Percentiles rank a stretch among this genome's conserved stretches.
Evolutionary conservation across 352 stramenopile genomes (phyloP).

Genomic region (Globisporangium irregulare): DNA sequence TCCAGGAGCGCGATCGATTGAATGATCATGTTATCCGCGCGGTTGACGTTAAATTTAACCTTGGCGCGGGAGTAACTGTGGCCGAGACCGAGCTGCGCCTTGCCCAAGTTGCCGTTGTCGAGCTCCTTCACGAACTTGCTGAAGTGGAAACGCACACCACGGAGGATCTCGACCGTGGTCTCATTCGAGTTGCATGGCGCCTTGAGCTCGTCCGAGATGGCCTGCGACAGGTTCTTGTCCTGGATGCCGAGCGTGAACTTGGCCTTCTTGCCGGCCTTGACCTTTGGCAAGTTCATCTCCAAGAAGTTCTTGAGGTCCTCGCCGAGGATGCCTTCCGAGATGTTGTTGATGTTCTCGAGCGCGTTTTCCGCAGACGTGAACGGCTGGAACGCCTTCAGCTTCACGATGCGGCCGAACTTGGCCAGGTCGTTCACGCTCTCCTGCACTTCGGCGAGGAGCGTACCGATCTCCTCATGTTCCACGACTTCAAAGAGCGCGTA

Average conservation of each 20-base stretch:
- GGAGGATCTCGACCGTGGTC: conserved; percentile 94
- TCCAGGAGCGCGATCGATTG: conserved; percentile 99
- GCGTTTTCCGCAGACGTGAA: conserved; percentile 99
- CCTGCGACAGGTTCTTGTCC: conserved; percentile 92
- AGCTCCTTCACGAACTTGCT: conserved; percentile 98
- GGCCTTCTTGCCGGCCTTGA: conserved; percentile 89
- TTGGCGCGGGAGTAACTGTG: conserved; percentile 99
- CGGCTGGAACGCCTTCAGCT: conserved; percentile 99
- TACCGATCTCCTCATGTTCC: conserved; percentile 96
- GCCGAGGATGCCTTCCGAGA: conserved; percentile 93
- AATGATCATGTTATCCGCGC: conserved; percentile 99
- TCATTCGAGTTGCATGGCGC: conserved; percentile 97
- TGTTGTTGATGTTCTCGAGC: conserved; percentile 99
- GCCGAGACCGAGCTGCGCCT: conserved; percentile 98
- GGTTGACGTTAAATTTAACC: conserved; percentile 99
- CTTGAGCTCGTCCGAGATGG: conserved; percentile 94
- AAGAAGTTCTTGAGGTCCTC: conserved; percentile 98
- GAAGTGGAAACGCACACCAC: conserved; percentile 97
- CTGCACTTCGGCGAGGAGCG: conserved; percentile 87
- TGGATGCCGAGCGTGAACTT: conserved; percentile 90
- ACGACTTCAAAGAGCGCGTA: conserved; percentile 99
- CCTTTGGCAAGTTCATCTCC: conserved; percentile 99
- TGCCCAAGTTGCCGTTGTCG: conserved; percentile 93
- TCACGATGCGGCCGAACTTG: conserved; percentile 96
- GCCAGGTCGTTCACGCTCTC: conserved; percentile 91